phyloP scores from a whole-genome alignment of 352 stramenopile species.

The Phytophthora cryptogea region DNA sequence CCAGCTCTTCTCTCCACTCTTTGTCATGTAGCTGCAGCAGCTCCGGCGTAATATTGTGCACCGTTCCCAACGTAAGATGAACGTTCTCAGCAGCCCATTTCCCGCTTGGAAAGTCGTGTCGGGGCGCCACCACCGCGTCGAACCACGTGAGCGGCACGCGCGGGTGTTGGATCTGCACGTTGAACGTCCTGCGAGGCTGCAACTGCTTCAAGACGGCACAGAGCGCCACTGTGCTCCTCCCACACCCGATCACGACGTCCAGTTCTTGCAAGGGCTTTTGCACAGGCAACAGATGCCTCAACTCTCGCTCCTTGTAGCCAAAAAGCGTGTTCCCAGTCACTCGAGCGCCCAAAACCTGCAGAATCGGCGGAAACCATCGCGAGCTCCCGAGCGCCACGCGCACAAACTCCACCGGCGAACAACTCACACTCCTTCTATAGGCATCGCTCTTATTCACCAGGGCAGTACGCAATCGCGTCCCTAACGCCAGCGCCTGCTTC shows the following conservation, averaged over 20 bases:
- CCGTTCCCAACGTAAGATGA: slow-evolving; percentile 57
- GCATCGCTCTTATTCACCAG: background rate
- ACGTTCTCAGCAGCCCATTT: slow-evolving; percentile 29
- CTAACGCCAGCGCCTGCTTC: slow-evolving; percentile 75
- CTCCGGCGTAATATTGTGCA: slow-evolving; percentile 41
- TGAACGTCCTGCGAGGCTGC: slow-evolving; percentile 40
- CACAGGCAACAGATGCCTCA: slow-evolving; percentile 3
- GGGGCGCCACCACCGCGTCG: slow-evolving; percentile 61
- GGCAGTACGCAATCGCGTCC: slow-evolving; percentile 35
- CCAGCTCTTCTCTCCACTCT: slow-evolving; percentile 27
- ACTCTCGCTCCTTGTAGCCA: slow-evolving; percentile 39
- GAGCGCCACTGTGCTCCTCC: slow-evolving; percentile 65
- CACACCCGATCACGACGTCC: slow-evolving; percentile 71
- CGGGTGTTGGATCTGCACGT: slow-evolving; percentile 83
- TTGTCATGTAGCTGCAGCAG: slow-evolving; percentile 31
- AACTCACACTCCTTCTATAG: background rate
- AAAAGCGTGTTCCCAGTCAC: slow-evolving; percentile 49
- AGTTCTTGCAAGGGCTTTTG: slow-evolving; percentile 3
- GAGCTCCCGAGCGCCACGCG: slow-evolving; percentile 38
- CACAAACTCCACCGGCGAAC: slow-evolving; percentile 30
- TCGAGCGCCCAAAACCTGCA: slow-evolving; percentile 46
- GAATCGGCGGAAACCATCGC: slow-evolving; percentile 42
- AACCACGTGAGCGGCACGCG: slow-evolving; percentile 58
- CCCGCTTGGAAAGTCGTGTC: slow-evolving; percentile 51
- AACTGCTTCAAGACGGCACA: slow-evolving; percentile 56